phyloP scores from a whole-genome alignment of 371 early-diverging fungal species.

The Mucor ambiguus region DNA sequence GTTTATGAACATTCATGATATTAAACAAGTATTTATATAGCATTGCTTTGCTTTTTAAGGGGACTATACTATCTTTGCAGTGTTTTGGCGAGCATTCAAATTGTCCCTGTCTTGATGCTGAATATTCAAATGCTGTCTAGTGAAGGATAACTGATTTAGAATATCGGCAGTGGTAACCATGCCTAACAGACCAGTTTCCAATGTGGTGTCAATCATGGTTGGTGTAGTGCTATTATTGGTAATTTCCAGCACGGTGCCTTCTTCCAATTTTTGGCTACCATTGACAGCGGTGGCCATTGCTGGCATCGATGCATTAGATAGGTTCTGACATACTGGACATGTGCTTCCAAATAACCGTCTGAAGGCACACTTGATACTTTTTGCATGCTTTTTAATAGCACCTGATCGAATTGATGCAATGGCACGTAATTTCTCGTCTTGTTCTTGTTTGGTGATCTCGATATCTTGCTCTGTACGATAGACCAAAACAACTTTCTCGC shows the following conservation, averaged over 20 bases:
- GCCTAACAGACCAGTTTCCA: slow-evolving; percentile 17
- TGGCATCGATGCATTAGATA: neutral
- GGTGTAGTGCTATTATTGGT: neutral
- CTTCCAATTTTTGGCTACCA: neutral
- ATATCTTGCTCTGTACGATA: slow-evolving; percentile 25
- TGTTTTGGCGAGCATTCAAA: neutral
- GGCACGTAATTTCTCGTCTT: neutral
- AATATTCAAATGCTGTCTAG: slow-evolving; percentile 3
- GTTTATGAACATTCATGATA: neutral
- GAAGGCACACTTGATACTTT: slow-evolving; percentile 4
- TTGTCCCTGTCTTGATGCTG: neutral
- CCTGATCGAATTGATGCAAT: slow-evolving; percentile 1
- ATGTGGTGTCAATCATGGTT: slow-evolving; percentile 7
- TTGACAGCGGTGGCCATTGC: neutral
- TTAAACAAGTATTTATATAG: neutral
- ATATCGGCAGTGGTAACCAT: slow-evolving; percentile 16
- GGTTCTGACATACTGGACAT: slow-evolving; percentile 10
- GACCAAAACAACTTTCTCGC: slow-evolving; percentile 6
- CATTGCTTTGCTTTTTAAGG: neutral
- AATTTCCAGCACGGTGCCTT: neutral
- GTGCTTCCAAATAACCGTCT: neutral
- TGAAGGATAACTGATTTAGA: slow-evolving; percentile 3
- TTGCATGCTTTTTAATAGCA: slow-evolving; percentile 18
- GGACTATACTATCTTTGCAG: neutral
- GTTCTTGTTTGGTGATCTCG: slow-evolving; percentile 4